These are phyloP conservation scores for Sporothrix pseudoabietina DNA, from an alignment of 2,329 filamentous ascomycete genomes.

Conservation along the genomic window DNA sequence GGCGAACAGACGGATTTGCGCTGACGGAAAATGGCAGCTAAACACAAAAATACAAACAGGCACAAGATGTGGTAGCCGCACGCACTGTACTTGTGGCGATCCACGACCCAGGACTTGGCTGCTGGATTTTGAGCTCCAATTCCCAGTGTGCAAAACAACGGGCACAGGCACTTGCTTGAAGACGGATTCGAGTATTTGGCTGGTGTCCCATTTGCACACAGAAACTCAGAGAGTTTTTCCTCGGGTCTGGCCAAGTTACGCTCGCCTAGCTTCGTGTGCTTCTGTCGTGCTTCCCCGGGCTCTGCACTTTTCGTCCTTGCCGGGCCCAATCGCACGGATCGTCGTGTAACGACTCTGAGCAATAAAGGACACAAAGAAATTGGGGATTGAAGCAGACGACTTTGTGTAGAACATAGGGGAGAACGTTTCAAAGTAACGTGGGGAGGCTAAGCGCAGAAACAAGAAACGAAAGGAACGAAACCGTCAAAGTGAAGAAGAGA, in stretches of 20 bases:
- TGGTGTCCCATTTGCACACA: not conserved
- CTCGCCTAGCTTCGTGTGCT: not conserved
- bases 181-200: too few relatives aligned
- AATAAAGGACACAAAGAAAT: not conserved
- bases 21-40: not conserved
- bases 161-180: not conserved
- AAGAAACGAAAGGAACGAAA: not conserved
- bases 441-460: too few relatives aligned
- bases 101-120: not conserved
- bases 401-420: not conserved
- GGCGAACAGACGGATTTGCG: conserved; percentile 3
- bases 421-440: not conserved
- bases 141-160: not conserved
- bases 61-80: not conserved
- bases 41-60: not conserved
- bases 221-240: not conserved
- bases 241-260: not conserved
- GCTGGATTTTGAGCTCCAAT: not conserved
- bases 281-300: not conserved
- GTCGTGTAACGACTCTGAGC: not conserved
- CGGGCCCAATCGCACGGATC: not conserved
- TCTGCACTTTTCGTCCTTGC: not conserved
- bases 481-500: not conserved
- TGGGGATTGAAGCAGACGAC: not conserved
- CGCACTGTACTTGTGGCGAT: too few relatives aligned